Evolutionary conservation across 2,329 filamentous ascomycete genomes (phyloP).

Genomic region (Cordyceps farinosa): DNA sequence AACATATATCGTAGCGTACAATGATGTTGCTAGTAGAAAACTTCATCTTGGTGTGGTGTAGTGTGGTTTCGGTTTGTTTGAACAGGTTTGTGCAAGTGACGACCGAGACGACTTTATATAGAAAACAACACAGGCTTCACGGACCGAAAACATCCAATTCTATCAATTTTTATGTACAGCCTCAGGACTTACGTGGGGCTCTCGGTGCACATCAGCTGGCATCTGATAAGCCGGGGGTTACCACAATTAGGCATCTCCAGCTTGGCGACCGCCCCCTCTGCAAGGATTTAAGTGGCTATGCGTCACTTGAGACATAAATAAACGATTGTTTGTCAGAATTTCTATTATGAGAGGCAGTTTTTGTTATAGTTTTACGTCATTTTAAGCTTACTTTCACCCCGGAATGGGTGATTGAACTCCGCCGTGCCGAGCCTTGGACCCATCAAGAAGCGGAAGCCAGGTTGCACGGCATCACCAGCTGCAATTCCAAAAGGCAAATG

Average conservation of each 20-base stretch:
- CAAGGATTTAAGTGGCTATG: conserved; percentile 35
- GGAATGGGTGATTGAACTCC: background rate
- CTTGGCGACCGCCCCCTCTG: conserved; percentile 44
- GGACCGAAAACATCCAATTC: background rate
- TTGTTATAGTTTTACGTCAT: background rate
- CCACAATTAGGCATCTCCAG: background rate
- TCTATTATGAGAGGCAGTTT: background rate
- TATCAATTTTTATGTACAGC: too few relatives aligned
- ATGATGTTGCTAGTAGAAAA: background rate
- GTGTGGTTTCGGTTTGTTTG: background rate
- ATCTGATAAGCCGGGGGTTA: conserved; percentile 7
- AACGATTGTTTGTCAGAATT: background rate
- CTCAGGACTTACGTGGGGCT: too few relatives aligned
- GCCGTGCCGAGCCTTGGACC: background rate
- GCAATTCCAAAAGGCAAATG: too few relatives aligned
- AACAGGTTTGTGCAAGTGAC: background rate
- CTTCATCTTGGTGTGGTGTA: background rate
- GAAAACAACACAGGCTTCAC: background rate
- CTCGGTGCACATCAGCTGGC: background rate
- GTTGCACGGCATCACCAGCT: background rate
- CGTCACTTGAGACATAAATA: background rate
- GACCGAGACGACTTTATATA: background rate
- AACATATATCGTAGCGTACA: background rate
- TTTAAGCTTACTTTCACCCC: background rate
- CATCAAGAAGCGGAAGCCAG: background rate